Evolutionary conservation across 352 stramenopile species (phyloP), one percentile per base, ranked within the genome.

Genomic region (Phytophthora hibernalis): DNA sequence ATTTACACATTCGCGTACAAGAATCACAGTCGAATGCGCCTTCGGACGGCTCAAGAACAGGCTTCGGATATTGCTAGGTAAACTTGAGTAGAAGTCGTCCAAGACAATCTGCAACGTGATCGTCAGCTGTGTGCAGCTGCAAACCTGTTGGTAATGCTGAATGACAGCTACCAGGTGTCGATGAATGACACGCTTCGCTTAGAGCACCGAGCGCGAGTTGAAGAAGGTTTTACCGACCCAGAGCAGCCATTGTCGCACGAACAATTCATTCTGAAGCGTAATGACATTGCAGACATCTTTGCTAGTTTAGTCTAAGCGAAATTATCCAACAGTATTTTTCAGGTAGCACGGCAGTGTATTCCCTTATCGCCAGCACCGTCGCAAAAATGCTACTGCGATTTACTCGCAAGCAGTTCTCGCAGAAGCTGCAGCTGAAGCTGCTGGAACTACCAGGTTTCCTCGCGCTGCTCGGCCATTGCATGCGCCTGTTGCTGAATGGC

Each of bases 381-480:
- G 33, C 8, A 40, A 40, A 40, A 12, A n/a, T 40, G 33, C 5
- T 40, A 40, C 33, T 40, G 33, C 33, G 33, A 40, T 40, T 40
- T 40, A 40, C 12, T 40, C 4, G 33, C 33, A 40, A 40, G 33
- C 33, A 40, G 8, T 16, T 40, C 33, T 40, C 33, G 53, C 16
- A 52, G 11, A 12, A 52, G 30, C 40, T 61, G 53, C 40, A 61
- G 18, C 18, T 44, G 53, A 2, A 61, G 30, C n/a, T 18, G 22
- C 15, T 52, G 40, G 3, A 52, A 53, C 28, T 26, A 26, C 18
- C 40, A n/a, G 15, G 53, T 61, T 49, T 61, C 53, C 6, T 52
- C 40, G 6, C 40, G 40, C 18, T 61, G 53, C 0, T 40, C 33
- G 8, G 33, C 33, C 33, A 40, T 40, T 40, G 3, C 33, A 40